A percentile compares a stretch with the other conserved stretches of the same genome.
Evolutionary conservation across 129 eudicot species (phyloP).

Genomic region (Sambucus nigra): DNA sequence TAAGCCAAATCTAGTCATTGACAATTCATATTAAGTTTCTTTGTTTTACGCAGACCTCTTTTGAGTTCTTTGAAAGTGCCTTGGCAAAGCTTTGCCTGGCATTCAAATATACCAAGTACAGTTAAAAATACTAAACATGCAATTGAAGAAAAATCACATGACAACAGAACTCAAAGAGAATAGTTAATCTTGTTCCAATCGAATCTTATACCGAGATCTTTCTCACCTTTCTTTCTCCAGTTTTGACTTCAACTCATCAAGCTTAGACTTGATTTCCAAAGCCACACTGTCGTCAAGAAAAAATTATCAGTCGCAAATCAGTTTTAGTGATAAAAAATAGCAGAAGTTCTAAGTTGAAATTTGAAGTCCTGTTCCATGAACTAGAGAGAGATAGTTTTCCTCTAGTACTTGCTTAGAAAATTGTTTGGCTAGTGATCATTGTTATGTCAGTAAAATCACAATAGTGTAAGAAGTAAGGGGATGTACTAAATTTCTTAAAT

Average conservation of each 20-base stretch:
- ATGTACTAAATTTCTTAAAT: too few relatives aligned
- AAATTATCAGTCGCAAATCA: slow-evolving; percentile 5
- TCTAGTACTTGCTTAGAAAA: too few relatives aligned
- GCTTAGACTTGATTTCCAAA: slow-evolving; percentile 60
- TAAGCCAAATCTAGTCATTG: slow-evolving; percentile 1
- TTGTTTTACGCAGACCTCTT: slow-evolving; percentile 53
- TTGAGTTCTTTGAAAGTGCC: slow-evolving; percentile 89
- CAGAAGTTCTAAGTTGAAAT: too few relatives aligned
- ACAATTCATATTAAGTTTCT: slow-evolving; percentile 6
- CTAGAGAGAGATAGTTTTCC: too few relatives aligned
- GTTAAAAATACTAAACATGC: neutral
- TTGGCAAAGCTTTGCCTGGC: slow-evolving; percentile 82
- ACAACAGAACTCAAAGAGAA: slow-evolving; percentile 2
- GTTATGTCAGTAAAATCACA: too few relatives aligned
- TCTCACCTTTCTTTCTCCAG: slow-evolving; percentile 92
- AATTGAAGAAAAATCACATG: slow-evolving; percentile 2
- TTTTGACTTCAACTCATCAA: slow-evolving; percentile 74
- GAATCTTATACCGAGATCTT: neutral
- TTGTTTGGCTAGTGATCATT: too few relatives aligned
- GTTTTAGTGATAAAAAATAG: neutral
- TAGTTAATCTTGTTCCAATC: neutral
- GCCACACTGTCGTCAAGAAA: slow-evolving; percentile 51
- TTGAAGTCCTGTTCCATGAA: too few relatives aligned
- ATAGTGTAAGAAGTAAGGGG: too few relatives aligned
- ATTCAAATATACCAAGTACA: slow-evolving; percentile 7